Evolutionary conservation across 495 filamentous ascomycete genomes (phyloP).

Genomic region (Durotheca rogersii): DNA sequence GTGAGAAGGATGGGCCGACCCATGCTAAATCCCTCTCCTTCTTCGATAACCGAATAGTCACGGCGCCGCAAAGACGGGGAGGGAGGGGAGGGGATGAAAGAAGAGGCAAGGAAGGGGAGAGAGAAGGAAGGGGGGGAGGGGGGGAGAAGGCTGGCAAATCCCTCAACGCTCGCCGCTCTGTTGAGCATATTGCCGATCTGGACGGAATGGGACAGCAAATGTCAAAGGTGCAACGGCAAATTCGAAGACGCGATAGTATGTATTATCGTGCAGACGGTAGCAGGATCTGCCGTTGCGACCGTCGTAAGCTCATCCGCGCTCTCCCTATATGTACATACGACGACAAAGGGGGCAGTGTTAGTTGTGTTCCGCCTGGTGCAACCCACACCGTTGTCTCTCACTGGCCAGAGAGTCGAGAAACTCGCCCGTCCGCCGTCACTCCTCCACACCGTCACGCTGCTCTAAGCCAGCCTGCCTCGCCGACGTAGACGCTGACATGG

Average conservation of each 20-base stretch:
- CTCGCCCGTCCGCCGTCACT: too few relatives aligned
- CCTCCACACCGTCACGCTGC: background rate
- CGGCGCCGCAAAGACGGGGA: too few relatives aligned
- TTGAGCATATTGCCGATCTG: background rate
- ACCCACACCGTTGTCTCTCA: background rate
- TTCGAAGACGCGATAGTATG: background rate
- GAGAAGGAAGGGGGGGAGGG: too few relatives aligned
- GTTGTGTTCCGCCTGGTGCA: background rate
- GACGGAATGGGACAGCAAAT: background rate
- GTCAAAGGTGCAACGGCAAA: background rate
- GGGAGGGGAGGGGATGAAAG: too few relatives aligned
- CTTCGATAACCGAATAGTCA: too few relatives aligned
- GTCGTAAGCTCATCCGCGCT: slow-evolving; percentile 14
- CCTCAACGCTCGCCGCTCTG: too few relatives aligned
- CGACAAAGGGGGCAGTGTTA: background rate
- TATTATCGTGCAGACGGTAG: background rate
- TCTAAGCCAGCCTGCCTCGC: background rate
- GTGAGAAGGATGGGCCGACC: too few relatives aligned
- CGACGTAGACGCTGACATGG: slow-evolving; percentile 5
- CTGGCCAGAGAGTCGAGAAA: too few relatives aligned
- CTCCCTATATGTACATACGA: background rate
- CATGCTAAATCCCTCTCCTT: too few relatives aligned
- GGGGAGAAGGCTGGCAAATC: too few relatives aligned
- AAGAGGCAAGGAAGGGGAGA: too few relatives aligned
- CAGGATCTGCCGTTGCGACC: slow-evolving; percentile 16